Percentiles rank a stretch among this genome's conserved stretches.
These are phyloP conservation scores for Fagus crenata DNA, from an alignment of 306 rosid genomes.

Conservation along the genomic window DNA sequence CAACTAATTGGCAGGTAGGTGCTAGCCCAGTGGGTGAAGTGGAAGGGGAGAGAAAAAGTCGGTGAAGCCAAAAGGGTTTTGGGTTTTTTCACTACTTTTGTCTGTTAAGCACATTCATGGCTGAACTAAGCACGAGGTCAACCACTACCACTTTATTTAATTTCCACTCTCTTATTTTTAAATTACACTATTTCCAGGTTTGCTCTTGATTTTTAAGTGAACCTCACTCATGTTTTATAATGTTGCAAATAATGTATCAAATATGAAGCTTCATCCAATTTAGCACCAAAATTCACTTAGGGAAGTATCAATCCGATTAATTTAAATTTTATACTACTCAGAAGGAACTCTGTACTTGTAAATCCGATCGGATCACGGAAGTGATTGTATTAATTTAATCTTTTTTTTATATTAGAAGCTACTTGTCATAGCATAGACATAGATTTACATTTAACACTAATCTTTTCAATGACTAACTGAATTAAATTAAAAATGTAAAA, in stretches of 20 bases:
- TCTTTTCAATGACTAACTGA: too few species aligned
- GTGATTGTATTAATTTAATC: background rate
- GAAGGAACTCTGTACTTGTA: background rate
- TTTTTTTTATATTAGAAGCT: background rate
- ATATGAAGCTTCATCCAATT: background rate
- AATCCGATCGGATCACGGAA: background rate
- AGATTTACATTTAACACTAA: too few species aligned
- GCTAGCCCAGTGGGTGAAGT: constrained; percentile 24
- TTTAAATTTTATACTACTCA: background rate
- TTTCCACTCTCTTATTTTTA: constrained; percentile 12
- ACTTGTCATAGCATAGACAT: background rate
- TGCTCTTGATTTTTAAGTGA: constrained; percentile 20
- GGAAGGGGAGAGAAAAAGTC: constrained; percentile 28
- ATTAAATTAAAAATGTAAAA: too few species aligned
- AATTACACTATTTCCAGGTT: constrained; percentile 38
- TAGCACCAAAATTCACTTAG: background rate
- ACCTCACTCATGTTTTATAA: too few species aligned
- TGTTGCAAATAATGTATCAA: too few species aligned
- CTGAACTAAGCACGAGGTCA: constrained; percentile 62
- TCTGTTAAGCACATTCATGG: constrained; percentile 44
- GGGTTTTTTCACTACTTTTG: constrained; percentile 27
- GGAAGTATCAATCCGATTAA: background rate
- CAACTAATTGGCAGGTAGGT: constrained; percentile 40
- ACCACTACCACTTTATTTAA: constrained; percentile 45
- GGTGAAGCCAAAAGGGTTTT: constrained; percentile 29